phyloP scores from a whole-genome alignment of 495 filamentous ascomycete genomes.

The Aspergillus indologenus region DNA sequence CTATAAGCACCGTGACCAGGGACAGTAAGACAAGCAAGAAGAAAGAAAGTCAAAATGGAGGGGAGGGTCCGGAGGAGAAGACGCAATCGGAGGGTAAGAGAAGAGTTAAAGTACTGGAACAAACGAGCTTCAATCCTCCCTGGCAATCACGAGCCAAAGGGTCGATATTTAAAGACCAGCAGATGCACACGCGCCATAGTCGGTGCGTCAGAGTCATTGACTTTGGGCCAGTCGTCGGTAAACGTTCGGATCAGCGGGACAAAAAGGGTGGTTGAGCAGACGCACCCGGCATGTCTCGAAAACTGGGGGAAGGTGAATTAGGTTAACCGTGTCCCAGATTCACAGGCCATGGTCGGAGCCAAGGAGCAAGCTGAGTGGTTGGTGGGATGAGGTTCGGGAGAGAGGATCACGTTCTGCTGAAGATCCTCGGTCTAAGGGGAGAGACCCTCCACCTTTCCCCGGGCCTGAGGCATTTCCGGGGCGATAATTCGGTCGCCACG shows the following conservation, averaged over 20 bases:
- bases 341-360: constrained; percentile 30
- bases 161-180: constrained; percentile 32
- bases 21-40: constrained; percentile 8
- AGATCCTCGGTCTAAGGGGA: constrained; percentile 47
- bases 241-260: constrained; percentile 47
- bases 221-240: constrained; percentile 32
- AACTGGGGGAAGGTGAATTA: constrained; percentile 20
- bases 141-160: constrained; percentile 37
- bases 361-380: constrained; percentile 30
- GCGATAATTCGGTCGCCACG: constrained; percentile 4
- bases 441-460: constrained; percentile 18
- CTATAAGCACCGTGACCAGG: constrained; percentile 11
- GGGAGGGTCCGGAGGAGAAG: constrained; percentile 10
- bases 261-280: constrained; percentile 20
- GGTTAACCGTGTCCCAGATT: constrained; percentile 23
- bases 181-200: constrained; percentile 18
- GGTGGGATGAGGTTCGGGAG: constrained; percentile 33
- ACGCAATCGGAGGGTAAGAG: constrained; percentile 2
- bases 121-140: constrained; percentile 17
- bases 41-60: constrained; percentile 1
- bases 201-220: constrained; percentile 33
- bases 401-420: constrained; percentile 36
- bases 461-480: constrained; percentile 11
- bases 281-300: constrained; percentile 16
- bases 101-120: constrained; percentile 17